Base-by-base conservation (phyloP, 805 yeast genomes). In the Blastobotrys americana region DNA sequence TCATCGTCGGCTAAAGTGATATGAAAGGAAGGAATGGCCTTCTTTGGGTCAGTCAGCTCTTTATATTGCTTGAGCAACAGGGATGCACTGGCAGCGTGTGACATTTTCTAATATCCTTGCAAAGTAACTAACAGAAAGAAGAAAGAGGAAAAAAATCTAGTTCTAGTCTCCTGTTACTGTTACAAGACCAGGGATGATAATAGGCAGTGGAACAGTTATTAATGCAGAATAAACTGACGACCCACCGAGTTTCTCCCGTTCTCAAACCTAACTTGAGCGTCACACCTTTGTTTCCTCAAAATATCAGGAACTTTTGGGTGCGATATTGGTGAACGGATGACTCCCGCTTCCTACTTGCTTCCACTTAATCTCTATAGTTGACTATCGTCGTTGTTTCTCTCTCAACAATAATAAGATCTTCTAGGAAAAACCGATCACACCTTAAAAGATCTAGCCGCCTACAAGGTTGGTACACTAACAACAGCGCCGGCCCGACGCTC, bases 21-120 rank as follows among this genome's bases (percentile, higher is more conserved):
- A 61, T 83, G 85, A 67, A 79, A 78, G 5, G 78, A 72, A 2
- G 83, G 82, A 45, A 78, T 76, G 34, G 84, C 89, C 62, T 84
- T 85, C 59, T 82, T 83, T 8, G 97, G 95, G 68, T 89, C 94
- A 18, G 96, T 86, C 47, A 90, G 81, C 62, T 90, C 97, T 63
- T 85, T 80, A 68, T 73, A 89, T 74, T 90, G 97, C 74, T 93
- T 88, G 78, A 87, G 82, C 47, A 90, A 73, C 46, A 90, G 37
- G 16, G 37, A 16, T 19, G 16, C 43, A 34, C 43, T 41, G 31
- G 41, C 31, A 10, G 43, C 37, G 19, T 31, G 19, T 9, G 43
- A 31, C 43, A 41, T 41, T 5, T 27, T 27, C 34, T 31, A 23
- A 9, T n/a, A 5, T 16, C 20, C 28, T 23, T 38, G n/a, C n/a